Percentiles rank a stretch among this genome's conserved stretches.
Evolutionary conservation across 257 asterid species (phyloP).

Genomic region (Solanum clarkiae): DNA sequence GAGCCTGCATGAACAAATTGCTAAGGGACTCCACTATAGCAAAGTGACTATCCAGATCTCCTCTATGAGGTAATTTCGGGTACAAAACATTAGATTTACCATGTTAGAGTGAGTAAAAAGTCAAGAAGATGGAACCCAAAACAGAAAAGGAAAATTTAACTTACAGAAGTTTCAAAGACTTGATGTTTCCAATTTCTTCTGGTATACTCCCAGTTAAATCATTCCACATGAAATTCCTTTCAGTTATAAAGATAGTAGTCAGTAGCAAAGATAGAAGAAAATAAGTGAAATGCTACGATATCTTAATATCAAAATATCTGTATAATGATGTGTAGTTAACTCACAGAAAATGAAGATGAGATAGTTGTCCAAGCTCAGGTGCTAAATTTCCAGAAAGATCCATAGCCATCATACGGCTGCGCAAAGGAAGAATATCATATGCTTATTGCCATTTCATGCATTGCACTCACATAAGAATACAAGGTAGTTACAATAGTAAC

Average conservation of each 20-base stretch:
- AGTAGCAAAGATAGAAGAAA: not conserved
- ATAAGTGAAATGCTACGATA: not conserved
- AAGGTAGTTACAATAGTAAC: not conserved
- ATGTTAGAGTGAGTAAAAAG: not conserved
- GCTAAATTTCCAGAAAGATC: constrained; percentile 31
- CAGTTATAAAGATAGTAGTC: not conserved
- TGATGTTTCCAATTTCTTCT: constrained; percentile 26
- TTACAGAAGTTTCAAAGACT: constrained; percentile 22
- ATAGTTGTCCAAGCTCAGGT: constrained; percentile 34
- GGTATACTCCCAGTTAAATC: constrained; percentile 28
- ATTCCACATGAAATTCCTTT: constrained; percentile 45
- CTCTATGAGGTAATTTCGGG: not conserved
- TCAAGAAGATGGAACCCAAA: not conserved
- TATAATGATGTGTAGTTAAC: not conserved
- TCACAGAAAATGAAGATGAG: constrained; percentile 27
- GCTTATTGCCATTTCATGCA: not conserved
- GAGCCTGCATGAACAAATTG: constrained; percentile 20
- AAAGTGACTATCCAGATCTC: not conserved
- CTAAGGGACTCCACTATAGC: not conserved
- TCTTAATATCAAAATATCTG: not conserved
- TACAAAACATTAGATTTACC: not conserved
- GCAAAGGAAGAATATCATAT: not conserved
- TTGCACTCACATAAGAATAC: not conserved
- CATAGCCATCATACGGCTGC: constrained; percentile 36
- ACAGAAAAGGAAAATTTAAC: not conserved